phyloP scores from a whole-genome alignment of 106 monocot species.

The Phalaenopsis equestris region DNA sequence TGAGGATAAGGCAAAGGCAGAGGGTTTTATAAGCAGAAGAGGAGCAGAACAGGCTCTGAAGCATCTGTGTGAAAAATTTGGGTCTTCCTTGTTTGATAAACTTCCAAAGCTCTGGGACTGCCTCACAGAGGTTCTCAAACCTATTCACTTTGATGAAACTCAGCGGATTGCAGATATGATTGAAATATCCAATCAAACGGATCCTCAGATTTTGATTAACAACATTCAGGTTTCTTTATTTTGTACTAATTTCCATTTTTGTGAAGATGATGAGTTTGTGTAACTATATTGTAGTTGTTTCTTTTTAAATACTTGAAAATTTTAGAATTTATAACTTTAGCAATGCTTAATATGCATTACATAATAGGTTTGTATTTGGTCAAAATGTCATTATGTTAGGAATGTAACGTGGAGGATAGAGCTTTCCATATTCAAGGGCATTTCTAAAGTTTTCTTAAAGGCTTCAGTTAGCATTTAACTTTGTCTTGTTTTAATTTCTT shows the following conservation, averaged over 20 bases:
- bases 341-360: not conserved
- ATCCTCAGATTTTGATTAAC: constrained; percentile 74
- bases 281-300: not conserved
- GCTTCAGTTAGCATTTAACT: not conserved
- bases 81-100: constrained; percentile 70
- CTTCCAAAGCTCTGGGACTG: constrained; percentile 97
- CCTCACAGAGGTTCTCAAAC: constrained; percentile 68
- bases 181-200: constrained; percentile 34
- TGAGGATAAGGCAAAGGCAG: constrained; percentile 71
- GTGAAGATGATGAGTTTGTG: not conserved
- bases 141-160: constrained; percentile 27
- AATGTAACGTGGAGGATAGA: not conserved
- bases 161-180: constrained; percentile 19
- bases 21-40: constrained; percentile 90
- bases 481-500: not conserved
- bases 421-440: not conserved
- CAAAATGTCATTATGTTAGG: not conserved
- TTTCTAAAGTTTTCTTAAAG: not conserved
- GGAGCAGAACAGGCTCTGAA: constrained; percentile 82
- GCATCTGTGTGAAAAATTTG: constrained; percentile 74
- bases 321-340: not conserved
- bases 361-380: not conserved
- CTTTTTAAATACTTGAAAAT: not conserved
- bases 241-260: not conserved
- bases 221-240: constrained; percentile 74